Percentiles rank a stretch among this genome's conserved stretches.
Conservation (phyloP, 345 rosid species). For the Firmiana major region DNA sequence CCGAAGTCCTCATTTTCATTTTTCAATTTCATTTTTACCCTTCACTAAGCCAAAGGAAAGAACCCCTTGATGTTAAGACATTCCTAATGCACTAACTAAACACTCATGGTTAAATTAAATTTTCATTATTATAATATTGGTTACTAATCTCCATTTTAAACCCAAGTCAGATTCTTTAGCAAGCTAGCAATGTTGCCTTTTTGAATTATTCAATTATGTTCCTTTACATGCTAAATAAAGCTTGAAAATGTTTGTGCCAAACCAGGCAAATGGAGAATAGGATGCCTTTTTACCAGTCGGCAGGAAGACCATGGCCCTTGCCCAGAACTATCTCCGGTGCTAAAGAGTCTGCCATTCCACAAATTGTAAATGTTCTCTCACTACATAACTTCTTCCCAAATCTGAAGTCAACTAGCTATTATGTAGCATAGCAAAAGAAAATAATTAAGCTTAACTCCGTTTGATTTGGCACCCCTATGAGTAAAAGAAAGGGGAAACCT, state of each 20-base stretch:
- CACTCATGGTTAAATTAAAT: background rate
- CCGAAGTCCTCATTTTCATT: too few species aligned
- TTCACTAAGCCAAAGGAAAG: background rate
- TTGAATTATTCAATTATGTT: background rate
- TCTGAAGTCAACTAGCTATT: constrained; percentile 79
- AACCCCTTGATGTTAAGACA: background rate
- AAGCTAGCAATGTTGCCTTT: background rate
- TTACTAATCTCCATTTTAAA: background rate
- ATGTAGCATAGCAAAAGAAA: constrained; percentile 8
- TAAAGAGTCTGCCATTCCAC: constrained; percentile 76
- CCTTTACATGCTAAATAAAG: background rate
- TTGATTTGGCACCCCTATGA: background rate
- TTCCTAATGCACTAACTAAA: background rate
- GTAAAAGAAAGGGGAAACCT: background rate
- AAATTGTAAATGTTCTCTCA: constrained; percentile 75
- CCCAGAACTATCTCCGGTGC: constrained; percentile 94
- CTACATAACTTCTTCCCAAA: constrained; percentile 65
- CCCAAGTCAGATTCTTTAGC: background rate
- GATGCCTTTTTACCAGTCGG: constrained; percentile 65
- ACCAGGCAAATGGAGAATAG: background rate
- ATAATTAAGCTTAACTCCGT: background rate
- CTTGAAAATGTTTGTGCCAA: constrained; percentile 1
- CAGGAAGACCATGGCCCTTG: constrained; percentile 76
- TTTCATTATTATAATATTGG: background rate
- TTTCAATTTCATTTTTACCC: background rate